phyloP scores from a whole-genome alignment of 495 filamentous ascomycete species.

The Beverwykella pulmonaria region DNA sequence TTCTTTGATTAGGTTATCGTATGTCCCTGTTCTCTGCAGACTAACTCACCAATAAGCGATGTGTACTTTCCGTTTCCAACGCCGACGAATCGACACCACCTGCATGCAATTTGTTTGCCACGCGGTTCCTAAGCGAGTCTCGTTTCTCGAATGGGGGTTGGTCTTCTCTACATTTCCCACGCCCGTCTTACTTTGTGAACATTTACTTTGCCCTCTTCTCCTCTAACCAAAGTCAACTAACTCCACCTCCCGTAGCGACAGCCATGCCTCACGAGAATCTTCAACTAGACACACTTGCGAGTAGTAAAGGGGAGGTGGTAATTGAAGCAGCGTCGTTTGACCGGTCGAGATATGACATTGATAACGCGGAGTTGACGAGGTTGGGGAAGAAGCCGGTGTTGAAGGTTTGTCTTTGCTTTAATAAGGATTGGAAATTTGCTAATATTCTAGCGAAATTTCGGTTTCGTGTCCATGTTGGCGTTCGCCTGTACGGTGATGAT shows the following conservation, averaged over 20 bases:
- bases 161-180: neutral
- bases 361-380: constrained; percentile 44
- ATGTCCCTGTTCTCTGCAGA: too few species aligned
- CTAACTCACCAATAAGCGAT: too few species aligned
- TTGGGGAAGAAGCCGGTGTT: constrained; percentile 58
- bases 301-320: neutral
- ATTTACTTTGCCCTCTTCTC: neutral
- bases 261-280: constrained; percentile 2
- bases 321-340: neutral
- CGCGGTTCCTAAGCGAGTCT: neutral
- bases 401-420: constrained; percentile 39
- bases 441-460: constrained; percentile 52
- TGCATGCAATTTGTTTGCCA: too few species aligned
- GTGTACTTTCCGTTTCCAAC: too few species aligned
- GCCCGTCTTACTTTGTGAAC: neutral
- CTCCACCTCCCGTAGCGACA: neutral
- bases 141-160: neutral
- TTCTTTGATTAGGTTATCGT: too few species aligned
- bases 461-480: constrained; percentile 54
- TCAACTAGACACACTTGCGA: neutral
- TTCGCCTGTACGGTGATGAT: constrained; percentile 56
- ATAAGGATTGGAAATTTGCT: neutral
- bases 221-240: neutral
- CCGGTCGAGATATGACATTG: constrained; percentile 43
- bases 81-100: too few species aligned